Percentiles rank a stretch among this genome's conserved stretches.
phyloP scores from a whole-genome alignment of 1,139 yeast species.

The Candida sp. region DNA sequence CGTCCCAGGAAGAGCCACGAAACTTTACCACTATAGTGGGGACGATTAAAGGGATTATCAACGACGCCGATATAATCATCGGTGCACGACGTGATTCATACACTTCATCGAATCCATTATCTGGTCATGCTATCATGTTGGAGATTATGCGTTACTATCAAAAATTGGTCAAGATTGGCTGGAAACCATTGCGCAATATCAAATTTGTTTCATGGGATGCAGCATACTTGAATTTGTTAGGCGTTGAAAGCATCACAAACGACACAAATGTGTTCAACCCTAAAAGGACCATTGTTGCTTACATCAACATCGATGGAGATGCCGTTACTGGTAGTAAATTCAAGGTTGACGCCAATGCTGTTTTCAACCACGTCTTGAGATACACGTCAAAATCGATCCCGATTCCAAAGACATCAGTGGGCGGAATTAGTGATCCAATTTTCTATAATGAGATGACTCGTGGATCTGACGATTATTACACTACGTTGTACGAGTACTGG shows the following conservation, averaged over 20 bases:
- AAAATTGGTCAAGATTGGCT: constrained; percentile 36
- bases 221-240: constrained; percentile 36
- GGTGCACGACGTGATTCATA: constrained; percentile 49
- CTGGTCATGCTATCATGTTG: constrained; percentile 45
- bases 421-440: constrained; percentile 11
- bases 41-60: constrained; percentile 39
- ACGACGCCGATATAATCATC: constrained; percentile 46
- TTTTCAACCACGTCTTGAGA: constrained; percentile 36
- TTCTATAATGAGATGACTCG: constrained; percentile 1
- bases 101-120: constrained; percentile 40
- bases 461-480: constrained; percentile 23
- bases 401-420: constrained; percentile 29
- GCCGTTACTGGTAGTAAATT: constrained; percentile 44
- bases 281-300: constrained; percentile 34
- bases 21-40: constrained; percentile 40
- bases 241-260: constrained; percentile 29
- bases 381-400: constrained; percentile 39
- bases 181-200: constrained; percentile 50
- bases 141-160: constrained; percentile 46
- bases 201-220: constrained; percentile 52
- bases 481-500: constrained; percentile 44
- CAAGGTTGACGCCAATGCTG: constrained; percentile 40
- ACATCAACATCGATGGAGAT: constrained; percentile 46
- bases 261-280: constrained; percentile 23
- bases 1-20: constrained; percentile 12